Evolutionary conservation across 495 filamentous ascomycete species (phyloP).

Genomic region (Poronia punctata): DNA sequence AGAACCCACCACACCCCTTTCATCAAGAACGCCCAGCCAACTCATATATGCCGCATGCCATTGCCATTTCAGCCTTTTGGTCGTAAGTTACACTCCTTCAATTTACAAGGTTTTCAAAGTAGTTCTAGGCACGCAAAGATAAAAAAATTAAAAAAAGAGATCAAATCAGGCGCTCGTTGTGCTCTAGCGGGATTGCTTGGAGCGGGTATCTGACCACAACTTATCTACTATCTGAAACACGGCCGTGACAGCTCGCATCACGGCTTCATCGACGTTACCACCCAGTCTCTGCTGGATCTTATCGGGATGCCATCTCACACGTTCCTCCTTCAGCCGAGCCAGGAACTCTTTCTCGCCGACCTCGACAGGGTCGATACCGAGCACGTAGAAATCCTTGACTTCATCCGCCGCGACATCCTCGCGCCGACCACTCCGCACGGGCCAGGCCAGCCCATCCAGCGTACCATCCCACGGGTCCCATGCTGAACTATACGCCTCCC

Average conservation of each 20-base stretch:
- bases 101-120: too few species aligned
- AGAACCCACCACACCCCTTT: too few species aligned
- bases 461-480: constrained; percentile 52
- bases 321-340: constrained; percentile 69
- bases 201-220: constrained; percentile 61
- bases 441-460: constrained; percentile 63
- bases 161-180: constrained; percentile 10
- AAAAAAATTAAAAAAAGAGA: background rate
- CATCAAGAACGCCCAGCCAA: too few species aligned
- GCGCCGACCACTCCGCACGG: constrained; percentile 54
- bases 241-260: constrained; percentile 71
- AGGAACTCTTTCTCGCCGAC: constrained; percentile 52
- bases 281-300: constrained; percentile 92
- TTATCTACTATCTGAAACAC: constrained; percentile 88
- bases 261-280: constrained; percentile 54
- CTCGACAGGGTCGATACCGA: constrained; percentile 34
- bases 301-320: constrained; percentile 95
- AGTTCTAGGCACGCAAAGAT: too few species aligned
- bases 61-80: too few species aligned
- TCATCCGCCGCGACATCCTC: constrained; percentile 21
- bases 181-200: constrained; percentile 18
- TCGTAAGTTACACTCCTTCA: too few species aligned
- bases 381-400: constrained; percentile 36
- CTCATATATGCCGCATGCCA: too few species aligned
- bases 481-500: constrained; percentile 55